A percentile compares a stretch with the other conserved stretches of the same genome.
These are phyloP conservation scores for Chytridiales sp. DNA, from an alignment of 371 early-diverging fungal species.

Conservation along the genomic window DNA sequence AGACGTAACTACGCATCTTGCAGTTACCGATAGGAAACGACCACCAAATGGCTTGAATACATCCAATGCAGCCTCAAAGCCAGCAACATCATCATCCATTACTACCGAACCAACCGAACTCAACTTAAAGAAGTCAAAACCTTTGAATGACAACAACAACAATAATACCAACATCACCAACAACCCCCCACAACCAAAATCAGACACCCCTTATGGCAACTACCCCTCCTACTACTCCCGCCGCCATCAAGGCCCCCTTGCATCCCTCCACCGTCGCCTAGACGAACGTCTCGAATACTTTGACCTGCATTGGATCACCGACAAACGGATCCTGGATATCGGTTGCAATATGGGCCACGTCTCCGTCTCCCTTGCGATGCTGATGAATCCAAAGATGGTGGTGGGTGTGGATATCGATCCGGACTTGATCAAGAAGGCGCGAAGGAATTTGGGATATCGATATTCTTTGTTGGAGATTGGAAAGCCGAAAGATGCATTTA, in stretches of 20 bases:
- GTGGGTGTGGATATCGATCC: constrained; percentile 81
- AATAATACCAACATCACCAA: no score
- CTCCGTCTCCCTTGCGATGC: constrained; percentile 61
- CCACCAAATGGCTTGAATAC: no score
- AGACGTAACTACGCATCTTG: no score
- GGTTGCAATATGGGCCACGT: constrained; percentile 82
- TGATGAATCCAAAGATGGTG: constrained; percentile 23
- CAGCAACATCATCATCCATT: no score
- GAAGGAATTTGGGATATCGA: constrained; percentile 14
- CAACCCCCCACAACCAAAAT: no score
- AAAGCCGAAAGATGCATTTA: no score
- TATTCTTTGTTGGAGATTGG: constrained; percentile 12
- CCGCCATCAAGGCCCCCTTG: constrained; percentile 9
- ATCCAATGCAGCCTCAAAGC: no score
- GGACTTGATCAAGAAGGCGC: constrained; percentile 63
- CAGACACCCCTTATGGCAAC: constrained; percentile 35
- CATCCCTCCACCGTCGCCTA: neutral
- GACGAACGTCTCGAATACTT: constrained; percentile 68
- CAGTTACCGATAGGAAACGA: no score
- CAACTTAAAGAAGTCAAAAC: no score
- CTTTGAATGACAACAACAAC: no score
- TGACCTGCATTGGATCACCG: constrained; percentile 51
- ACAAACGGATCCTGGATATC: constrained; percentile 72
- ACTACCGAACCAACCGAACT: no score
- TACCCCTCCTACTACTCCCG: constrained; percentile 43